Evolutionary conservation across 2,329 filamentous ascomycete species (phyloP), one percentile per base, ranked within the genome.

Genomic region (Metarhizium robertsii): DNA sequence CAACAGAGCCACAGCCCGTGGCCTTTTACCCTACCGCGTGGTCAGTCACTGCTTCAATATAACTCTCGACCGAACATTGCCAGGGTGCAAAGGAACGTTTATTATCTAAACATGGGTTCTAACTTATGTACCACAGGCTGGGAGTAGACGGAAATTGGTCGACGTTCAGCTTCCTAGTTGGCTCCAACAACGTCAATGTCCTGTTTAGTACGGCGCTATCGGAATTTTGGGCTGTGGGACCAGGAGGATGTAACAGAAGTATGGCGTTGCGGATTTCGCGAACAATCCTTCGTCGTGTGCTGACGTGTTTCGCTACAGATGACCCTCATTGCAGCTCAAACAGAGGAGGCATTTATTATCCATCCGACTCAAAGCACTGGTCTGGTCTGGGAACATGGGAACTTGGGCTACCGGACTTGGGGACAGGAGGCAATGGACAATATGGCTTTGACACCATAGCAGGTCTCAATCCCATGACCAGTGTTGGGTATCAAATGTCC

Each of bases 111-210:
- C 3, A 34, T 7, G 18, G 14, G 6, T 42, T 29, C 52, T 54
- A 20, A 54, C 49, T 6, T 16, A n/a, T 11, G 50, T 43, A 4
- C 18, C n/a, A 42, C 54, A 84, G 81, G 81, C 77, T 80, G 58
- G 84, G 84, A 50, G 76, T 80, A 60, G 86, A 89, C 65, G 86
- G 86, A 10, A 78, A 78, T 59, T 92, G 88, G 88, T 90, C 86
- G 16, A 81, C 85, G 6, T 82, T 89, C 60, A 75, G 74, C 13
- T 74, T 91, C 50, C 57, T 61, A 6, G 57, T 79, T 73, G 62
- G 75, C 79, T 68, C 71, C 20, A 61, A 68, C 6, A 65, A 61
- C 10, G 64, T 75, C 57, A 67, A 73, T 60, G 67, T 76, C 36
- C 64, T 76, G 13, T 76, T 85, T 53, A 89, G 85, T 63, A 90